Conservation (phyloP, 139 green algal species). For the Trebouxia sp. region DNA sequence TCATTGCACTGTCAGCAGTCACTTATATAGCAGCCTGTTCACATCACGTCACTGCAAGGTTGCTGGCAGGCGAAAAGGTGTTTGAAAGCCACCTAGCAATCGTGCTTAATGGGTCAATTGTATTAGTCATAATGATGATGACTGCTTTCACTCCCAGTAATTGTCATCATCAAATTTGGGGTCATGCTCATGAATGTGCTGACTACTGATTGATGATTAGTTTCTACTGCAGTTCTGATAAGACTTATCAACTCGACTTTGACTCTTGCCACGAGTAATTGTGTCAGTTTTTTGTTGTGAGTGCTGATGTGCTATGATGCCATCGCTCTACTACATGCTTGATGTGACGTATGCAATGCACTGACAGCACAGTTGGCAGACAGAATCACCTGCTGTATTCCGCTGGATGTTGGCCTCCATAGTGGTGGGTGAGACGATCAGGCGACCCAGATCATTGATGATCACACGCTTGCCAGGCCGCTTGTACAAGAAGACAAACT, state of each 20-base stretch:
- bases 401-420: slow-evolving; percentile 22
- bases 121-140: neutral
- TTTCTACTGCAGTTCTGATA: too few species aligned
- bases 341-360: neutral
- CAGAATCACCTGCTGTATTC: neutral
- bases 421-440: slow-evolving; percentile 32
- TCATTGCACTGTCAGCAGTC: neutral
- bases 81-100: neutral
- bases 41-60: neutral
- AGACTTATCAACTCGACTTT: too few species aligned
- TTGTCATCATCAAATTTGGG: too few species aligned
- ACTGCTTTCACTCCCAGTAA: too few species aligned
- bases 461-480: slow-evolving; percentile 33
- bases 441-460: slow-evolving; percentile 22
- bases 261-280: too few species aligned
- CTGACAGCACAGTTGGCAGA: neutral
- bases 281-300: neutral
- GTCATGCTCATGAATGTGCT: too few species aligned
- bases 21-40: neutral
- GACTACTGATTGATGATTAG: too few species aligned
- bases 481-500: slow-evolving; percentile 40
- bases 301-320: neutral
- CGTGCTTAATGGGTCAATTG: neutral
- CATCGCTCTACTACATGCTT: neutral
- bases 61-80: too few species aligned